A percentile compares a stretch with the other conserved stretches of the same genome.
phyloP scores from a whole-genome alignment of 1,284 basidiomycete species.

The Naganishia sp. region DNA sequence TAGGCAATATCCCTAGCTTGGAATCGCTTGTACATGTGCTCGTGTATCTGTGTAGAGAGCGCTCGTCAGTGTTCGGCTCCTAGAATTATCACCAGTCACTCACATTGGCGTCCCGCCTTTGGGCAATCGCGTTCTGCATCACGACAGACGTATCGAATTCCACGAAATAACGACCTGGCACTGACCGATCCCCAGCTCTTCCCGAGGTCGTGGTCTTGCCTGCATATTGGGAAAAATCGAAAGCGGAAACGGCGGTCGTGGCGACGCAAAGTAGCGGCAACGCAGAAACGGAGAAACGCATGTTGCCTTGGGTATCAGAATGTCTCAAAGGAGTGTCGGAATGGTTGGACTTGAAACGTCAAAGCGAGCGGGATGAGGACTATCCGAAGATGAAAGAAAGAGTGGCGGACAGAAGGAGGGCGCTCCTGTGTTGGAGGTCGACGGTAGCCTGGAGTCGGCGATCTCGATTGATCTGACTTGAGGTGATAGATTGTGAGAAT shows the following conservation, averaged over 20 bases:
- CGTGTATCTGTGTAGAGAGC: constrained; percentile 46
- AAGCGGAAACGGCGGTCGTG: constrained; percentile 16
- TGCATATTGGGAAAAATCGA: constrained; percentile 29
- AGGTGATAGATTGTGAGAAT: no score
- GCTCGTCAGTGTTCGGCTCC: neutral
- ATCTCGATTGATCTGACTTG: no score
- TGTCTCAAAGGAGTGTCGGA: constrained; percentile 14
- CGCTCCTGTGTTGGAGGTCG: no score
- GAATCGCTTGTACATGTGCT: constrained; percentile 53
- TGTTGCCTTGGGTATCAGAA: constrained; percentile 17
- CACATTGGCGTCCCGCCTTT: constrained; percentile 25
- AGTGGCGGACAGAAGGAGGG: neutral
- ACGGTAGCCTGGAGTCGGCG: no score
- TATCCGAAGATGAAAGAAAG: neutral
- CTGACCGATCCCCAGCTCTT: constrained; percentile 28
- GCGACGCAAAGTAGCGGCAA: constrained; percentile 7
- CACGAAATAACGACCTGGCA: constrained; percentile 47
- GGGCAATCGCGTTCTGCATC: constrained; percentile 17
- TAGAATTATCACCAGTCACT: neutral
- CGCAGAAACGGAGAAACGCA: constrained; percentile 16
- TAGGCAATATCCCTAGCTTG: constrained; percentile 51
- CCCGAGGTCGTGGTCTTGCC: constrained; percentile 27
- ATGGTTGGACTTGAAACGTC: neutral
- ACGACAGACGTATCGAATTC: constrained; percentile 45
- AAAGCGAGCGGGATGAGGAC: neutral